phyloP scores from a whole-genome alignment of 2,329 filamentous ascomycete genomes.

The Coleophoma cylindrospora region DNA sequence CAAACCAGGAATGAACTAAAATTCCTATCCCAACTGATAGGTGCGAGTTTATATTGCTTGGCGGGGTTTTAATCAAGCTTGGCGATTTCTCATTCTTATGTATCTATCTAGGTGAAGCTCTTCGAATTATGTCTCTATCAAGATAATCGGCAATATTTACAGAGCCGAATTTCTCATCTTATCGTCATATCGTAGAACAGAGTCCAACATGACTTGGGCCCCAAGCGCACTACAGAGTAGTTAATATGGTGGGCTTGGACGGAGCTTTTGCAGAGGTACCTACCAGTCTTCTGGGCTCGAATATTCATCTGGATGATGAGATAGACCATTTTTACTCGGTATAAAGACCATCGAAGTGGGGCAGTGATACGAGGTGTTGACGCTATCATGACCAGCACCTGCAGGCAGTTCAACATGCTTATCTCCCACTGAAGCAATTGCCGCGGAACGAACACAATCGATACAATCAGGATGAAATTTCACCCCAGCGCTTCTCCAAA shows the following conservation, averaged over 20 bases:
- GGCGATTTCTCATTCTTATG: no score
- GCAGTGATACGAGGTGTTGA: background rate
- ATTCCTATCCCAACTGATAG: no score
- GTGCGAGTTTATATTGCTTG: no score
- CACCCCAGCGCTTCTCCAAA: background rate
- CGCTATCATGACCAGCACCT: background rate
- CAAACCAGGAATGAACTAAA: no score
- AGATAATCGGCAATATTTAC: no score
- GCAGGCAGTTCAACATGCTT: background rate
- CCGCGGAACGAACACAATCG: background rate
- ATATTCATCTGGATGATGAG: background rate
- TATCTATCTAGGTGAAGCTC: no score
- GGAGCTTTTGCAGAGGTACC: background rate
- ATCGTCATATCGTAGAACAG: background rate
- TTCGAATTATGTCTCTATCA: no score
- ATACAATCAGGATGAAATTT: background rate
- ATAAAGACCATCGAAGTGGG: background rate
- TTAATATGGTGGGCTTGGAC: background rate
- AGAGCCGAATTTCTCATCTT: no score
- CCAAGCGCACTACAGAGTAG: background rate
- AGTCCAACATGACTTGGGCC: background rate
- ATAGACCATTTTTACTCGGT: background rate
- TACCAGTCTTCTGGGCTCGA: background rate
- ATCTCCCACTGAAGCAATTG: background rate
- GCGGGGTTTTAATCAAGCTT: no score